Conservation (phyloP, 169 alveolate species). For the Plasmodium coatneyi region DNA sequence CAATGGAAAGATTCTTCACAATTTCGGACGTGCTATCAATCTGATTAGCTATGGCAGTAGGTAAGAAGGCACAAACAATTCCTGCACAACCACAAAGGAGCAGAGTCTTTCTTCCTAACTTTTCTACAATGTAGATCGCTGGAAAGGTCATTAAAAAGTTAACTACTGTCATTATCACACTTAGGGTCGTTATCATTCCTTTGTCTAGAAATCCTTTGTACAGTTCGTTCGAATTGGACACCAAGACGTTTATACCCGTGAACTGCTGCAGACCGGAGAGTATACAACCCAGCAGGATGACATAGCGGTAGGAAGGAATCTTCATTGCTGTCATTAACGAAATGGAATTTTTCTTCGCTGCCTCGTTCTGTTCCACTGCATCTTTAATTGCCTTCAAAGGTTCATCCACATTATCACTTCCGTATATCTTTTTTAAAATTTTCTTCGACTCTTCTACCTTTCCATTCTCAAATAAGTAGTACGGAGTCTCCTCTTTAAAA, state of each 20-base stretch:
- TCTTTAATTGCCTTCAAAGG: conserved; percentile 73
- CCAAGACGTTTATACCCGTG: conserved; percentile 88
- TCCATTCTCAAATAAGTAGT: conserved; percentile 78
- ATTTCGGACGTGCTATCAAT: background rate
- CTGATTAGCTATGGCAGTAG: conserved; percentile 80
- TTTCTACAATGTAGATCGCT: conserved; percentile 82
- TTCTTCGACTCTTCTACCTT: conserved; percentile 77
- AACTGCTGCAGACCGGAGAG: conserved; percentile 87
- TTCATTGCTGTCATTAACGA: conserved; percentile 77
- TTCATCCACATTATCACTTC: conserved; percentile 53
- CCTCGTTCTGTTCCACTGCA: conserved; percentile 77
- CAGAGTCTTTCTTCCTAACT: conserved; percentile 86
- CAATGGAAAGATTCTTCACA: conserved; percentile 65
- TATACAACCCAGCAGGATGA: conserved; percentile 80
- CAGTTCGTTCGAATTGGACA: conserved; percentile 86
- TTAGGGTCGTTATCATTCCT: conserved; percentile 77
- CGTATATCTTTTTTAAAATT: conserved; percentile 78
- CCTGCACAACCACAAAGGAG: conserved; percentile 80
- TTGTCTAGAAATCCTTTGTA: conserved; percentile 79
- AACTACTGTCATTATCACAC: conserved; percentile 77
- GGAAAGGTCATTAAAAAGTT: conserved; percentile 82
- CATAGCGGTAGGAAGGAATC: conserved; percentile 81
- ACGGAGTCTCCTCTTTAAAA: conserved; percentile 82
- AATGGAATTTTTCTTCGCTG: conserved; percentile 76
- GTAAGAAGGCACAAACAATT: conserved; percentile 69